Evolutionary conservation across 2,329 filamentous ascomycete genomes (phyloP), one percentile per base, ranked within the genome.

Genomic region (Lasiodiplodia citricola): DNA sequence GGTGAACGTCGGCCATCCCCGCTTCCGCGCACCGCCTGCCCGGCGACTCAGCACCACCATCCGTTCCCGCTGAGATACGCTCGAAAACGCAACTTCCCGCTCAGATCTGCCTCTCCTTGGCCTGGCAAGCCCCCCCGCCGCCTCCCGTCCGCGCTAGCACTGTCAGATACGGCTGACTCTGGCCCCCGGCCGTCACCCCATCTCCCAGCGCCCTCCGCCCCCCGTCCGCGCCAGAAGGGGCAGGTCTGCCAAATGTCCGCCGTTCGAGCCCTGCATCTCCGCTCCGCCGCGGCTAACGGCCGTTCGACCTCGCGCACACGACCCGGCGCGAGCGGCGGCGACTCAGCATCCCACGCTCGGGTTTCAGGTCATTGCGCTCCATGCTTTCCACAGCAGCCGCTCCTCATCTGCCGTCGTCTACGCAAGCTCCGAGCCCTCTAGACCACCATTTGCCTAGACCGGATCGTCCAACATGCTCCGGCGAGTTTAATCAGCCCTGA

Each of bases 31-130:
- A 21, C 14, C 56, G 16, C n/a, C 37, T 44, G 21, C 56, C 56
- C 56, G 56, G 56, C 56, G 56, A 60, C 16, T 47, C 56, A n/a
- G 37, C 37, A 44, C 56, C 56, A 25, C 56, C 28, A n/a, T 16
- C 5, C 54, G 28, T n/a, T 35, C 31, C 31, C 31, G 31, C 31
- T 35, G 31, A 35, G 31, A 35, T 35, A 35, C 31, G 31, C 31
- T 35, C 31, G 31, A 35, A 35, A 54, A 18, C 51, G 51, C 51
- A 54, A 16, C 28, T 56, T 18, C 54, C 28, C 7, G 55, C 55
- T 21, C 37, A 60, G 56, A 60, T 60, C 56, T 28, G 35, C 16
- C 35, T 11, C 56, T 21, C 21, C 56, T 41, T 57, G 55, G 55
- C 55, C 37, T 37, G 55, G 4, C 51, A 54, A 16, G 21, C 56